phyloP scores from a whole-genome alignment of 306 rosid species.

The Amphicarpaea edgeworthii region DNA sequence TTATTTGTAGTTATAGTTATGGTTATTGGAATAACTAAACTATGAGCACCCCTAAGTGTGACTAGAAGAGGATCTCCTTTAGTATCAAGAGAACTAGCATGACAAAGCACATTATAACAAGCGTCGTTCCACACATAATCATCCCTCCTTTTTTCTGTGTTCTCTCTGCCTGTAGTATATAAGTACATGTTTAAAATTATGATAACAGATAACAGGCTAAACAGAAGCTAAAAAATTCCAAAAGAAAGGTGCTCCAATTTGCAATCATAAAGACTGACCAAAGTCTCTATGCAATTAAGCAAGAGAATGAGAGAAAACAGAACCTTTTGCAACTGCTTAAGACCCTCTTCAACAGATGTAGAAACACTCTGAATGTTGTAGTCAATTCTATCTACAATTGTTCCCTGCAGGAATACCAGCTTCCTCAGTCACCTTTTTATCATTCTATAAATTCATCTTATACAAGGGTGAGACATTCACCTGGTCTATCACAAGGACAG shows the following conservation, averaged over 20 bases:
- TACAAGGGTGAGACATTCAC: slow-evolving; percentile 46
- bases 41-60: slow-evolving; percentile 4
- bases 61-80: slow-evolving; percentile 67
- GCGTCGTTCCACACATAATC: slow-evolving; percentile 79
- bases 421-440: slow-evolving; percentile 48
- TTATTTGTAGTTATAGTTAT: too few relatives aligned
- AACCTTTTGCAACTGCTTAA: slow-evolving; percentile 80
- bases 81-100: slow-evolving; percentile 75
- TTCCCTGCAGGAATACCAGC: slow-evolving; percentile 67
- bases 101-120: slow-evolving; percentile 77
- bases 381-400: slow-evolving; percentile 87
- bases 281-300: slow-evolving; percentile 1
- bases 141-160: slow-evolving; percentile 80
- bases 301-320: slow-evolving; percentile 26
- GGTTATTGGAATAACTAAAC: too few relatives aligned
- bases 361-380: slow-evolving; percentile 81
- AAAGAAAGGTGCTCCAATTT: slow-evolving; percentile 19
- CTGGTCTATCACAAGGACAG: slow-evolving; percentile 84
- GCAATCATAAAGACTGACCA: neutral
- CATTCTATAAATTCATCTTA: slow-evolving; percentile 37
- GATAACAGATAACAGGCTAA: neutral
- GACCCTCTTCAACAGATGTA: slow-evolving; percentile 72
- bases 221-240: neutral
- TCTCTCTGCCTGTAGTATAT: slow-evolving; percentile 78
- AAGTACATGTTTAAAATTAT: slow-evolving; percentile 34